These are phyloP conservation scores for Ambrosia trifida DNA, from an alignment of 129 eudicot species.

Conservation along the genomic window DNA sequence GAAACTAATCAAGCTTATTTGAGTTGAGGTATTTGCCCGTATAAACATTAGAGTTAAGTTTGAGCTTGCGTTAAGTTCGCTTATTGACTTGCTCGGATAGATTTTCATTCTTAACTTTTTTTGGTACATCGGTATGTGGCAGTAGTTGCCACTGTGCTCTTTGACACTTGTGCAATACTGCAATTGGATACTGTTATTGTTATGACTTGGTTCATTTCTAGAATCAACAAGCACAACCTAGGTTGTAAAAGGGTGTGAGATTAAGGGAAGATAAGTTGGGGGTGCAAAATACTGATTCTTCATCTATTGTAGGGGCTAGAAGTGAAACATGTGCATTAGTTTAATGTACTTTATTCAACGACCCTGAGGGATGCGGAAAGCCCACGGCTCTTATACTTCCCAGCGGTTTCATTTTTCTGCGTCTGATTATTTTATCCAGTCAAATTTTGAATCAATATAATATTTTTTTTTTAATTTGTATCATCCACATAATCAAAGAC, in stretches of 20 bases:
- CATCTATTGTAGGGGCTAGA: not conserved
- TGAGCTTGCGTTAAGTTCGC: not conserved
- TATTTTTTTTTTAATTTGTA: not conserved
- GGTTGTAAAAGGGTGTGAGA: not conserved
- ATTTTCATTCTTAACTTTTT: not conserved
- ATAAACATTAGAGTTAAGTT: not conserved
- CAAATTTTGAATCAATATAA: not conserved
- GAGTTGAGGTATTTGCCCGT: not conserved
- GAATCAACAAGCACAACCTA: not conserved
- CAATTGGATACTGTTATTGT: not conserved
- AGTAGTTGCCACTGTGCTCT: not conserved
- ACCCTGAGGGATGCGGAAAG: conserved; percentile 29
- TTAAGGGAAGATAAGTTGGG: not conserved
- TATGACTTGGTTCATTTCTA: not conserved
- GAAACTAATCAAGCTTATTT: too few relatives aligned
- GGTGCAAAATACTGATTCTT: not conserved
- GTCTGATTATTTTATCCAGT: conserved; percentile 14
- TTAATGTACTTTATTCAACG: conserved; percentile 2
- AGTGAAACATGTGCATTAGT: conserved; percentile 5
- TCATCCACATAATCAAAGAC: not conserved
- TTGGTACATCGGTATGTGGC: not conserved
- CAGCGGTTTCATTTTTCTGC: conserved; percentile 30
- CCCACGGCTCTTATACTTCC: conserved; percentile 2
- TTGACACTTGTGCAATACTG: not conserved
- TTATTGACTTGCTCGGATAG: not conserved